Conservation (phyloP, 2,329 filamentous ascomycete species). For the Cladosporium colombiae region DNA sequence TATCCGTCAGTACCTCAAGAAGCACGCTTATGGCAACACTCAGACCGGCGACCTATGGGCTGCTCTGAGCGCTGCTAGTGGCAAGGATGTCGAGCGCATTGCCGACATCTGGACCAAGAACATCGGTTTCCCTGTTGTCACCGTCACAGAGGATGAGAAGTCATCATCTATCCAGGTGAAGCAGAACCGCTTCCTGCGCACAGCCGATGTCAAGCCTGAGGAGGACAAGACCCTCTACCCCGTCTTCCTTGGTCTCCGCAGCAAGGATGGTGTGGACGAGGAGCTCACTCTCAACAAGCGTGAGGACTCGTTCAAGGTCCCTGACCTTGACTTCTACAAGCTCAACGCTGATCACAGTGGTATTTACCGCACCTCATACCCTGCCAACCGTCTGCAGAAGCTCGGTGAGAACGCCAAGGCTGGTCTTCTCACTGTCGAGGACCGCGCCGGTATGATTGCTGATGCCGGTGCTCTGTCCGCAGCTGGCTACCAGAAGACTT, state of each 20-base stretch:
- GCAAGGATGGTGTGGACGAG: constrained; percentile 79
- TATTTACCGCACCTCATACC: constrained; percentile 88
- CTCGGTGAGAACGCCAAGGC: constrained; percentile 82
- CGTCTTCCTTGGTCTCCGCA: constrained; percentile 82
- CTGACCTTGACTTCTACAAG: constrained; percentile 88
- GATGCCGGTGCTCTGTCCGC: constrained; percentile 87
- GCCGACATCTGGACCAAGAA: constrained; percentile 98
- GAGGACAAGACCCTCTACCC: constrained; percentile 88
- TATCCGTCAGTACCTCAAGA: constrained; percentile 86
- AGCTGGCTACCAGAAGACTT: constrained; percentile 92
- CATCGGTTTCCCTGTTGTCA: constrained; percentile 88
- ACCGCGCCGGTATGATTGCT: constrained; percentile 85
- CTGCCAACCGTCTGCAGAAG: constrained; percentile 79
- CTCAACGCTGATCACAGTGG: constrained; percentile 92
- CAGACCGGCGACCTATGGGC: constrained; percentile 89
- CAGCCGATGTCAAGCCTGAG: constrained; percentile 88
- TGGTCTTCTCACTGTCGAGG: constrained; percentile 80
- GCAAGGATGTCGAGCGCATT: constrained; percentile 84
- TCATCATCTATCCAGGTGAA: constrained; percentile 78
- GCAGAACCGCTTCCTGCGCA: constrained; percentile 93
- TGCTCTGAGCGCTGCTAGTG: constrained; percentile 81
- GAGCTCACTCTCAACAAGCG: constrained; percentile 70
- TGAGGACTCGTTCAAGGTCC: constrained; percentile 75
- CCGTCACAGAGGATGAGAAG: constrained; percentile 73
- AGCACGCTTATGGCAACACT: constrained; percentile 95